Percentiles rank a stretch among this genome's conserved stretches.
These are phyloP conservation scores for Amesomyces nigricolor DNA, from an alignment of 2,329 filamentous ascomycete genomes.

Conservation along the genomic window DNA sequence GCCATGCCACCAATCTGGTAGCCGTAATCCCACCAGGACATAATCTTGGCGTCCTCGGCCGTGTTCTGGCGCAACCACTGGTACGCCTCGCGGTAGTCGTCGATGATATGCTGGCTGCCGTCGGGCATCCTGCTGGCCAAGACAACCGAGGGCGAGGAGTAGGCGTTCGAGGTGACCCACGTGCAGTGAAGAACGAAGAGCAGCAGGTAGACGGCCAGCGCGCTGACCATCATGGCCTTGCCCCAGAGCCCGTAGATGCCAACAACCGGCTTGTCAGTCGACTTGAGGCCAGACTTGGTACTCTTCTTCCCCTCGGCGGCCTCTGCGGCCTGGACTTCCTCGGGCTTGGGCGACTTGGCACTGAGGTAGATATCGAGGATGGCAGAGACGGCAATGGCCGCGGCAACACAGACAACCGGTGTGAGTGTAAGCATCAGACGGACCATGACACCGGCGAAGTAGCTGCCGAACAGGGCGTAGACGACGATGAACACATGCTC, in stretches of 20 bases:
- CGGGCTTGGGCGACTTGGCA: conserved; percentile 54
- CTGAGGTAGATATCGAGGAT: conserved; percentile 83
- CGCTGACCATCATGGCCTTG: conserved; percentile 69
- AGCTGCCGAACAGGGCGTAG: conserved; percentile 92
- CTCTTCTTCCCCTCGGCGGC: conserved; percentile 52
- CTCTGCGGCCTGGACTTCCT: conserved; percentile 40
- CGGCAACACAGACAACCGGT: conserved; percentile 90
- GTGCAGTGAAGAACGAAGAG: conserved; percentile 97
- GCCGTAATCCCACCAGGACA: conserved; percentile 99
- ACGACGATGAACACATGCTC: conserved; percentile 98
- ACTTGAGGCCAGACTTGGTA: conserved; percentile 56
- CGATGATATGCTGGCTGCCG: conserved; percentile 95
- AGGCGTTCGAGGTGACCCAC: conserved; percentile 98
- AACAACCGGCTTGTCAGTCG: conserved; percentile 65
- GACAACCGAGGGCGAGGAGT: conserved; percentile 96
- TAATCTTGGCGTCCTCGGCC: conserved; percentile 88
- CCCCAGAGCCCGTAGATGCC: conserved; percentile 79
- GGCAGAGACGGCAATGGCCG: conserved; percentile 79
- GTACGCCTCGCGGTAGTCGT: conserved; percentile 98
- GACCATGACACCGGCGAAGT: conserved; percentile 99
- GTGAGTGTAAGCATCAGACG: conserved; percentile 97
- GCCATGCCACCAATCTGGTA: conserved; percentile 99
- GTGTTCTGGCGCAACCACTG: conserved; percentile 99
- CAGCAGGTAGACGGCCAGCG: conserved; percentile 73
- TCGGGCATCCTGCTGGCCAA: conserved; percentile 88